Conservation (phyloP, 352 stramenopile genomes). For the Thraustochytrium sp. region DNA sequence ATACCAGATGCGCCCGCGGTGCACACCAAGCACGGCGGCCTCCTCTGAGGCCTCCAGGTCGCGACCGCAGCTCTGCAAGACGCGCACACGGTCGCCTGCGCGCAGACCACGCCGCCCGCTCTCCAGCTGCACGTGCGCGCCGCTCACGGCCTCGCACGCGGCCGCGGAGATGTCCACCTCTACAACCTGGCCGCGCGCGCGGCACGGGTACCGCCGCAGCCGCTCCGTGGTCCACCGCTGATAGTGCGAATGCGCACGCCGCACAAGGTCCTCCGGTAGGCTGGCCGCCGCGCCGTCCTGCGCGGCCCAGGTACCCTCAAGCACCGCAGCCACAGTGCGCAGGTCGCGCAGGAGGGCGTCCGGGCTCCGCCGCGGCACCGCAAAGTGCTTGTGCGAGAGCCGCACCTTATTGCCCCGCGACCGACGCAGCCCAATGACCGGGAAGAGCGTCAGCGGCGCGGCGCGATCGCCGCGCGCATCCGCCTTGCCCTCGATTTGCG, state of each 20-base stretch:
- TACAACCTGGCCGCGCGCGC: constrained; percentile 76
- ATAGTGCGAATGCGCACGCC: constrained; percentile 71
- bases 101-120: constrained; percentile 65
- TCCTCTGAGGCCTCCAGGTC: constrained; percentile 92
- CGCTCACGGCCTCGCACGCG: constrained; percentile 77
- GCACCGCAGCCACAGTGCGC: neutral
- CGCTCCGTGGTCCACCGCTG: constrained; percentile 69
- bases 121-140: constrained; percentile 69
- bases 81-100: constrained; percentile 82
- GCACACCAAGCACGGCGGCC: constrained; percentile 85
- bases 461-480: neutral
- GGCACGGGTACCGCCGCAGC: constrained; percentile 68
- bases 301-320: constrained; percentile 34
- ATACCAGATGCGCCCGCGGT: constrained; percentile 87
- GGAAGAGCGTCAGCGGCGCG: constrained; percentile 66
- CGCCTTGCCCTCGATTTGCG: constrained; percentile 5
- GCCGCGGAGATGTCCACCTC: constrained; percentile 84
- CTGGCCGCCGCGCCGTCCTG: neutral
- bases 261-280: constrained; percentile 61
- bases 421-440: neutral
- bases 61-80: constrained; percentile 84
- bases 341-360: neutral
- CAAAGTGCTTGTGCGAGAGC: constrained; percentile 88
- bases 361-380: constrained; percentile 54
- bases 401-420: constrained; percentile 80